Evolutionary conservation across 164 flowering plant genomes (phyloP).

Genomic region (Hamamelis virginiana): DNA sequence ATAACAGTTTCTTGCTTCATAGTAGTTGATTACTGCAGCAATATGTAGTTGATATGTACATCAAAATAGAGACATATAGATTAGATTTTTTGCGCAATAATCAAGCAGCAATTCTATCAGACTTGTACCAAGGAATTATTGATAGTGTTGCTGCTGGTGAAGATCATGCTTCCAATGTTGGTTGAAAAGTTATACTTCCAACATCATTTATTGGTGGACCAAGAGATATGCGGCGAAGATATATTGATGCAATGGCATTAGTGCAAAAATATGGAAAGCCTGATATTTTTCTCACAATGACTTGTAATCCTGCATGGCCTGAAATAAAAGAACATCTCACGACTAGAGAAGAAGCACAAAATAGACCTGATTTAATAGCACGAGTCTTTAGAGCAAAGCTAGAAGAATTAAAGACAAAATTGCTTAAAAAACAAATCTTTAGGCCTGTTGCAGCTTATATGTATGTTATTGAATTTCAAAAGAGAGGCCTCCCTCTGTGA

Average conservation of each 20-base stretch:
- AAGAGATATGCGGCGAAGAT: background rate
- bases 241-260: constrained; percentile 3
- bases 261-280: constrained; percentile 7
- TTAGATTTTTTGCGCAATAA: constrained; percentile 10
- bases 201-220: background rate
- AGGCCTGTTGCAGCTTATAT: background rate
- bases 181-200: constrained; percentile 3
- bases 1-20: background rate
- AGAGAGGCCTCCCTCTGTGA: background rate
- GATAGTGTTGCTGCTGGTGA: constrained; percentile 2
- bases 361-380: no score
- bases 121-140: constrained; percentile 12
- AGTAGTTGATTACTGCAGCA: constrained; percentile 18
- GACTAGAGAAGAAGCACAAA: no score
- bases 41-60: constrained; percentile 17
- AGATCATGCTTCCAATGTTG: background rate
- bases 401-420: background rate
- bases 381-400: no score
- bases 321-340: no score
- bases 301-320: constrained; percentile 12
- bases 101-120: constrained; percentile 10
- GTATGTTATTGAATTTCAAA: no score
- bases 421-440: background rate
- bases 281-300: constrained; percentile 11
- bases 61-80: constrained; percentile 11